Percentiles rank a stretch among this genome's conserved stretches.
These are phyloP conservation scores for Proliferodiscus dingleyae DNA, from an alignment of 2,329 filamentous ascomycete genomes.

Conservation along the genomic window DNA sequence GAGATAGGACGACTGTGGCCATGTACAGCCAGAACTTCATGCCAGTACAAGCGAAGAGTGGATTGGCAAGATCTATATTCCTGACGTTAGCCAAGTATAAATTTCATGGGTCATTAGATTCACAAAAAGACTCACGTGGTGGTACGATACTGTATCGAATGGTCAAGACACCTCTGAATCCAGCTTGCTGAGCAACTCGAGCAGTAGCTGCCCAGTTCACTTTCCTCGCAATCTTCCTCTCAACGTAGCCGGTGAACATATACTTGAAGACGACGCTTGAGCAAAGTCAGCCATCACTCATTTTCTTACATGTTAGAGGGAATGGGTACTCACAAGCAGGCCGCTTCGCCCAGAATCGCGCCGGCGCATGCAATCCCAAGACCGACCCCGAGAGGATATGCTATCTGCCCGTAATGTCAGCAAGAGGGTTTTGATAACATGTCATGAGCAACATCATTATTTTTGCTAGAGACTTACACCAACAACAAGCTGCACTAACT, in stretches of 20 bases:
- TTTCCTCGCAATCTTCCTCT: slow-evolving; percentile 13
- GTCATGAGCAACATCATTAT: too few relatives aligned
- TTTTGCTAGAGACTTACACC: slow-evolving; percentile 8
- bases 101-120: background rate
- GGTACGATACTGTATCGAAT: slow-evolving; percentile 18
- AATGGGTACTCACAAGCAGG: slow-evolving; percentile 17
- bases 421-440: too few relatives aligned
- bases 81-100: background rate
- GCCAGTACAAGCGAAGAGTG: slow-evolving; percentile 16
- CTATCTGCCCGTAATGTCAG: slow-evolving; percentile 4
- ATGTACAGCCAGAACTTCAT: slow-evolving; percentile 19
- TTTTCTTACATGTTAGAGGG: background rate
- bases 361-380: slow-evolving; percentile 16
- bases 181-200: slow-evolving; percentile 13
- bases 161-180: slow-evolving; percentile 14
- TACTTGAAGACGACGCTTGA: slow-evolving; percentile 15
- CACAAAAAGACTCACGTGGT: slow-evolving; percentile 11
- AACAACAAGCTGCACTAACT: slow-evolving; percentile 15
- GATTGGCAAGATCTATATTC: slow-evolving; percentile 18
- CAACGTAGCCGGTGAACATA: slow-evolving; percentile 9
- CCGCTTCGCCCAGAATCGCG: slow-evolving; percentile 14
- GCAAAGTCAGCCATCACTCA: background rate
- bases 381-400: slow-evolving; percentile 14
- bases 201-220: slow-evolving; percentile 16
- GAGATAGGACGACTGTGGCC: slow-evolving; percentile 13